Base-by-base conservation (phyloP, 2,329 filamentous ascomycete genomes). In the Epicoccum sorghinum region DNA sequence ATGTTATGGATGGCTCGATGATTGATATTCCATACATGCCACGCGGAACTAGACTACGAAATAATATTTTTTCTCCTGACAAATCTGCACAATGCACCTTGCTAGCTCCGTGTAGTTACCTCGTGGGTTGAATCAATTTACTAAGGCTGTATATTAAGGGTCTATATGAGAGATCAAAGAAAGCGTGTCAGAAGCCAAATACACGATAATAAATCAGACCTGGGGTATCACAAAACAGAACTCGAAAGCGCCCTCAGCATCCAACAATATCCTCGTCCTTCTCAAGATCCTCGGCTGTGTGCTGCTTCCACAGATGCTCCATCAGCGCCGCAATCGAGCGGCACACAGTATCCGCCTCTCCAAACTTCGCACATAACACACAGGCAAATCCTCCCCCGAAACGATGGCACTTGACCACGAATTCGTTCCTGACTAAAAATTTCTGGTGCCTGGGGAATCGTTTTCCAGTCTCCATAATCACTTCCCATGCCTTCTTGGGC, bases 231-330 rank as follows among this genome's bases (percentile, higher is more conserved):
- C 22, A 10, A 22, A 35, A 39, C 12, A 12, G 13, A 14, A 14
- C 5, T 14, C 4, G 18, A 13, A 39, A 1, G 12, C n/a, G 12
- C 18, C 7, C 35, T 33, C 12, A 53, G 14, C 37, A 46, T 47
- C 64, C 66, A 5, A 62, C 53, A 30, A 73, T 66, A 45, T 72
- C 65, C 13, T 47, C 60, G 37, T 73, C 70, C 32, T 35, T 50
- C 36, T 61, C 67, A 51, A 72, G 46, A 55, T 73, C 71, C 13
- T 52, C 56, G 14, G 57, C 52, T 1, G 57, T 54, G 59, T 73
- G 71, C 32, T 73, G 70, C 32, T 59, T 60, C 70, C 71, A 72
- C 22, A 73, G 24, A 62, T 73, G 71, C 27, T 72, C 70, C 51
- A 73, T 65, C 29, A 73, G 39, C n/a, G 60, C 62, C 7, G 37